Evolutionary conservation across 2,329 filamentous ascomycete species (phyloP).

Genomic region (Colletotrichum liaoningense): DNA sequence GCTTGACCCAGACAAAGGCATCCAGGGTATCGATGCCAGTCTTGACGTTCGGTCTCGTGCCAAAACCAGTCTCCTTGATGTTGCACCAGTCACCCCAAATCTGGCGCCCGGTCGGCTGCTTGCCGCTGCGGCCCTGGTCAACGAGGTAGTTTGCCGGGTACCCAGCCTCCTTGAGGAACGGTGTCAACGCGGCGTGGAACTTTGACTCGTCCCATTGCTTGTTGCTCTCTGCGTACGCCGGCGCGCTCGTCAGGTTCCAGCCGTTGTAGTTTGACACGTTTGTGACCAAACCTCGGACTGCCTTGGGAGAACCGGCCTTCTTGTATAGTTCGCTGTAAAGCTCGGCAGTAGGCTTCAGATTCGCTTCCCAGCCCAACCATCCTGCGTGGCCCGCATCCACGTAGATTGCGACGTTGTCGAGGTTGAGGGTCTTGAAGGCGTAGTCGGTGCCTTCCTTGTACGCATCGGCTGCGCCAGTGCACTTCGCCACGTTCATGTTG

Average conservation of each 20-base stretch:
- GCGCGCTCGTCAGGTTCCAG: conserved; percentile 35
- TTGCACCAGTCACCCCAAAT: conserved; percentile 71
- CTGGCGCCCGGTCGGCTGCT: conserved; percentile 63
- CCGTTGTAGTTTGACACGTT: conserved; percentile 51
- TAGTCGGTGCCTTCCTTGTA: conserved; percentile 48
- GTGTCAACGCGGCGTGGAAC: conserved; percentile 34
- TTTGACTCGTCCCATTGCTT: conserved; percentile 36
- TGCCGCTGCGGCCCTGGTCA: conserved; percentile 39
- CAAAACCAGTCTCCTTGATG: conserved; percentile 65
- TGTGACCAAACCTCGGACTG: conserved; percentile 49
- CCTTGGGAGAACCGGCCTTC: conserved; percentile 46
- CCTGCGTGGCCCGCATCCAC: conserved; percentile 52
- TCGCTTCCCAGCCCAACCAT: conserved; percentile 49
- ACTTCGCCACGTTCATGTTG: conserved; percentile 45
- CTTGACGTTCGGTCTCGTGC: conserved; percentile 61
- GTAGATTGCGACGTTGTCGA: conserved; percentile 51
- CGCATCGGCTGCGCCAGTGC: conserved; percentile 40
- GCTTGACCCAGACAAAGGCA: conserved; percentile 71
- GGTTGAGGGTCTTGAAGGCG: conserved; percentile 46
- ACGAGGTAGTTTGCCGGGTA: conserved; percentile 36
- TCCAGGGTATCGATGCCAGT: conserved; percentile 63
- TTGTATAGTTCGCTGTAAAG: conserved; percentile 45
- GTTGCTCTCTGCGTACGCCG: conserved; percentile 41
- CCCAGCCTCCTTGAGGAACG: conserved; percentile 31
- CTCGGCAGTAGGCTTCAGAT: conserved; percentile 44